These are phyloP conservation scores for Hypomyces perniciosus DNA, from an alignment of 2,329 filamentous ascomycete genomes.

Conservation along the genomic window DNA sequence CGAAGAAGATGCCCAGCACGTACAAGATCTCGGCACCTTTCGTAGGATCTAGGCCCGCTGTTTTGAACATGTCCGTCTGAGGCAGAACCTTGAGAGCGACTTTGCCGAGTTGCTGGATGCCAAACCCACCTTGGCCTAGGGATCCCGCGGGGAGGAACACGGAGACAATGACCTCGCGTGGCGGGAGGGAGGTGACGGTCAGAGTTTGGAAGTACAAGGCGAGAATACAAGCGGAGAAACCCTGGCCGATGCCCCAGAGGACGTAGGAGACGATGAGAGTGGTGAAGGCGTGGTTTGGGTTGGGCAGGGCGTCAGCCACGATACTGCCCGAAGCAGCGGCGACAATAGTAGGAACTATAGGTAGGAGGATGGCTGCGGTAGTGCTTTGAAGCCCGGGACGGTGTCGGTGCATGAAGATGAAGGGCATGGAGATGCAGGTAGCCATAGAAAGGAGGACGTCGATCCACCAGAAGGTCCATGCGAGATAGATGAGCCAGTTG, in stretches of 20 bases:
- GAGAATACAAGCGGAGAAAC: slow-evolving; percentile 55
- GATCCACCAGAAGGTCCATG: slow-evolving; percentile 54
- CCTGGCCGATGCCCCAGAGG: slow-evolving; percentile 59
- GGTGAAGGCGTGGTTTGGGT: slow-evolving; percentile 48
- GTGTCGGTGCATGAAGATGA: slow-evolving; percentile 45
- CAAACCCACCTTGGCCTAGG: slow-evolving; percentile 60
- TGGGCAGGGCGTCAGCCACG: slow-evolving; percentile 53
- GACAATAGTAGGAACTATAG: slow-evolving; percentile 61
- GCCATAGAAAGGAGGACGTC: slow-evolving; percentile 47
- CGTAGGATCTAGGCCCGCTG: slow-evolving; percentile 27
- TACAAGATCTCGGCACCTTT: slow-evolving; percentile 44
- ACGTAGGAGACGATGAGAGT: slow-evolving; percentile 62
- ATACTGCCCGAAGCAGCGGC: slow-evolving; percentile 59
- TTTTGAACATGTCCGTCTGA: slow-evolving; percentile 38
- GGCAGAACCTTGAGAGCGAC: slow-evolving; percentile 39
- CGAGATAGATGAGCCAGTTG: slow-evolving; percentile 46
- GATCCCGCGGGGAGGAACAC: slow-evolving; percentile 63
- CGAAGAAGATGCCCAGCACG: slow-evolving; percentile 45
- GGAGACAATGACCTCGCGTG: slow-evolving; percentile 61
- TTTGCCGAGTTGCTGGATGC: slow-evolving; percentile 45
- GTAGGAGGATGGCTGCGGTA: slow-evolving; percentile 59
- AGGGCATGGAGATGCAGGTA: slow-evolving; percentile 51
- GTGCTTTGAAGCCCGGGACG: slow-evolving; percentile 48
- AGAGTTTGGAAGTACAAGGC: slow-evolving; percentile 66
- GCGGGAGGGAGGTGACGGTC: slow-evolving; percentile 59